Base-by-base conservation (phyloP, 768 basidiomycete species). In the Gymnopilus junonius region DNA sequence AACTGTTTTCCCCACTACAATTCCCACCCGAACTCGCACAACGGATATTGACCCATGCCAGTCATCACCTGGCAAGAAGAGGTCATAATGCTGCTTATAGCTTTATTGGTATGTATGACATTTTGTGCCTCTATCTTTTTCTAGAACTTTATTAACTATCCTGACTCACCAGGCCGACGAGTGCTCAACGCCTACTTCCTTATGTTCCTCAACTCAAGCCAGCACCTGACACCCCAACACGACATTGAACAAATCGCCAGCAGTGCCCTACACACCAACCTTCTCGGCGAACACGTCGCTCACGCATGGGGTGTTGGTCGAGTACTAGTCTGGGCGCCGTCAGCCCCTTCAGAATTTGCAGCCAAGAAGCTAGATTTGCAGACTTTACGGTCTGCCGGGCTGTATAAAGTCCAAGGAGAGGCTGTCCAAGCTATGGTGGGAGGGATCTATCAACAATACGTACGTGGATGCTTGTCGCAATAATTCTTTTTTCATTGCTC, bases 371-470 rank as follows among this genome's bases (percentile, higher is more conserved):
- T 75, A 29, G 71, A 61, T 60, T 71, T 75, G 40, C 76, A 75
- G 58, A 67, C 84, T n/a, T 71, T 84, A 50, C 77, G 75, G 64
- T 80, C 83, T 40, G 84, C 89, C 1, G 93, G 92, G 2, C 71
- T 93, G 58, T 89, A 89, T 68, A 94, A 93, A 68, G 87, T 93
- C 20, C 85, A 89, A 69, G 93, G 93, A 1, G 87, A 91, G 61
- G 82, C 88, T 0, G 90, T 93, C 4, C 87, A 90, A 67, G 93
- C 90, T 2, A 80, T 93, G 15, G 74, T 93, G 31, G 93, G 93
- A 23, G 91, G 87, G 6, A 83, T 93, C 12, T 92, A 87, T 69
- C 86, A 89, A 69, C 91, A 95, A 78, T 92, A 88, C 73, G 93
- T 94, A 69, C 62, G 92, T 56, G 66, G n/a, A n/a, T 43, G 39